These are phyloP conservation scores for Lunularia cruciata DNA, from an alignment of 225 moss, liverwort and hornwort genomes.

Conservation along the genomic window DNA sequence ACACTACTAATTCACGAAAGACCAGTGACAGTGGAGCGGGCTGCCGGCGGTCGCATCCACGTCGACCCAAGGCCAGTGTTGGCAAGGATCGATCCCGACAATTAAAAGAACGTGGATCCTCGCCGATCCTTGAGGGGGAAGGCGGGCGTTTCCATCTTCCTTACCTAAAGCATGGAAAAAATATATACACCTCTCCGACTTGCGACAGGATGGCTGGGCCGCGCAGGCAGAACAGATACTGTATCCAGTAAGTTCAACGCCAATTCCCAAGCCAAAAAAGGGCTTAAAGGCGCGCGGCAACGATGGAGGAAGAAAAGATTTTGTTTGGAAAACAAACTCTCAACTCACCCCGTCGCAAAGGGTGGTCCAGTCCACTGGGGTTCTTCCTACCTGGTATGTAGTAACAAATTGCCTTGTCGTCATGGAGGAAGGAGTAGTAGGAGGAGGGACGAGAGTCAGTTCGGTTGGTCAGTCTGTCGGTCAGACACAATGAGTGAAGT, in stretches of 20 bases:
- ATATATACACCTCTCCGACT: background rate
- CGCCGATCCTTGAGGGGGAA: constrained; percentile 30
- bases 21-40: constrained; percentile 38
- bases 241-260: constrained; percentile 13
- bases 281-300: constrained; percentile 7
- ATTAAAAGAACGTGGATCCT: constrained; percentile 42
- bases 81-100: constrained; percentile 49
- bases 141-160: constrained; percentile 29
- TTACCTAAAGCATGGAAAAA: background rate
- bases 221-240: background rate
- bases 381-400: background rate
- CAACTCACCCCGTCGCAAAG: background rate
- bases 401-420: constrained; percentile 11
- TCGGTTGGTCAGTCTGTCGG: background rate
- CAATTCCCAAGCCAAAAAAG: constrained; percentile 5
- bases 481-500: constrained; percentile 6
- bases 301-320: background rate
- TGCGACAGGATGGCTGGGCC: background rate
- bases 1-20: constrained; percentile 31
- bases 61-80: constrained; percentile 40
- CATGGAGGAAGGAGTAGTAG: background rate
- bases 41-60: constrained; percentile 41
- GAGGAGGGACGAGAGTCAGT: constrained; percentile 13
- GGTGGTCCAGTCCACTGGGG: background rate
- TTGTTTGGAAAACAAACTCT: background rate